Base-by-base conservation (phyloP, 164 flowering plant species). In the Dillenia turbinata region DNA sequence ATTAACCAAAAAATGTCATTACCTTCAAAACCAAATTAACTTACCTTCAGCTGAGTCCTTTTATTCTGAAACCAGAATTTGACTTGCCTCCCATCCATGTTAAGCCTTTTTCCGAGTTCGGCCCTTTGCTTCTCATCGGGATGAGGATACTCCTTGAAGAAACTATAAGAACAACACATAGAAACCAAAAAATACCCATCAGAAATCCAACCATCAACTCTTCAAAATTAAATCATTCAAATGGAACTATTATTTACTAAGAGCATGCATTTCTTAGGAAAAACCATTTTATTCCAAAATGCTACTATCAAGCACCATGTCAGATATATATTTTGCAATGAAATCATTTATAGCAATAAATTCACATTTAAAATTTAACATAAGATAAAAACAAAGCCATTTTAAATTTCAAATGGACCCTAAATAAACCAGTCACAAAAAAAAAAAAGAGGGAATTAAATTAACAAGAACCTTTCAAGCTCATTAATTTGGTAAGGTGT, bases 61-160 rank as follows among this genome's bases (percentile, higher is more conserved):
- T 85, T 61, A 55, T 85, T 85, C 49, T 85, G 90, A 44, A 85
- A 85, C 90, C 90, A 85, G 56, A 85, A 85, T 63, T 85, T 85
- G 40, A 85, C 81, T 68, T 85, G 90, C 72, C 65, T 78, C 14
- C 54, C 61, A 65, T 83, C 86, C 70, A 85, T 66, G 52, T 59
- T 49, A 40, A 85, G 77, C 56, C 71, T 75, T 56, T 69, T 70
- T 49, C 87, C 73, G 4, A 85, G 79, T 44, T 79, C 86, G 52
- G 56, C 9, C 59, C 90, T 76, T 74, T 70, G 76, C 40, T 80
- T 81, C 60, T 85, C 90, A 69, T 85, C 86, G 10, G 90, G 90
- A 55, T 85, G 90, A 12, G 85, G 84, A 57, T 79, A 79, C 59
- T 76, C 79, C 73, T 81, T 79, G 71, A 81, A 85, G 69, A 70